Base-by-base conservation (phyloP, 306 rosid genomes). In the Gastrolobium villosum region DNA sequence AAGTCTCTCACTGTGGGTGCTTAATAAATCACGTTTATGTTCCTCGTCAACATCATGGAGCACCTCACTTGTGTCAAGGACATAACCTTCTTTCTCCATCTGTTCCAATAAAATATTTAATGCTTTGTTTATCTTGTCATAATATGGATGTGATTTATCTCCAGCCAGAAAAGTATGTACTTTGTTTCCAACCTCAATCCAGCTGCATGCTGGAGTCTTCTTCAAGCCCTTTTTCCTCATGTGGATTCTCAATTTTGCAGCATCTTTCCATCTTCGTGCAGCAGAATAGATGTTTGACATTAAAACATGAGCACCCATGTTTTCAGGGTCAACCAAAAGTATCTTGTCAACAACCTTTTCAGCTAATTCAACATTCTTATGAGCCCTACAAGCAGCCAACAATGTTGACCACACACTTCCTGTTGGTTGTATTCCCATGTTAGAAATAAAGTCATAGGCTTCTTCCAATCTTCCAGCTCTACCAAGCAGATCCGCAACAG, bases 171-270 rank as follows among this genome's bases (percentile, higher is more conserved):
- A 94, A 74, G 88, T 85, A 55, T 94, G 97, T 5, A 89, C 87
- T 76, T 69, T 77, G 78, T 89, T 88, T 60, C 84, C 86, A 81
- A 92, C 90, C 79, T 92, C 98, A 59, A 92, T 89, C 98, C 98
- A 92, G 87, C 98, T 92, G 84, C 98, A 89, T 8, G 89, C 98
- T 6, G 94, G 96, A 48, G 78, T 90, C 86, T 94, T 94, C 84
- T 83, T 92, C 83, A 94, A 72, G 14, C 97, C 96, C 59, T 11
- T 85, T 10, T 75, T 76, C 79, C 88, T 92, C 90, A 94, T 69
- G 26, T 3, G 57, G 70, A 80, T 72, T 86, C 98, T 90, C 84
- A 93, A 70, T 50, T 82, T 81, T 15, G 94, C 93, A 40, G 89
- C 97, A 49, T 92, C 94, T 84, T 85, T 88, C 98, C 98, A 92